Percentiles rank a stretch among this genome's conserved stretches.
phyloP scores from a whole-genome alignment of 2,329 filamentous ascomycete species.

The Diaporthe batatas region DNA sequence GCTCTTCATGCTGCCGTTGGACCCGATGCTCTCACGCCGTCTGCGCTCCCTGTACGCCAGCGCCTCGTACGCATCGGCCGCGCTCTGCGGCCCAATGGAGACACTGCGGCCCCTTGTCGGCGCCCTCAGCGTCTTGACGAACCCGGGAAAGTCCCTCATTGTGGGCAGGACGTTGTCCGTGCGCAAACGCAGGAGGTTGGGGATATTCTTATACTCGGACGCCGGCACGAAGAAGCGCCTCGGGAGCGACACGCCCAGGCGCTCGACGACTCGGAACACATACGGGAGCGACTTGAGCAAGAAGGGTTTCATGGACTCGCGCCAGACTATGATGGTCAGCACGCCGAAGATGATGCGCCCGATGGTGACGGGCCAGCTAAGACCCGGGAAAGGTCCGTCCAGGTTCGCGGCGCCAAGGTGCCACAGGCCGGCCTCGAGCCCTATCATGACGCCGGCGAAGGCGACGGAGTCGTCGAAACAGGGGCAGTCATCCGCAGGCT shows the following conservation, averaged over 20 bases:
- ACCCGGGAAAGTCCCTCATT: slow-evolving; percentile 86
- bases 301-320: slow-evolving; percentile 87
- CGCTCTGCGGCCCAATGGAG: slow-evolving; percentile 93
- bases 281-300: slow-evolving; percentile 85
- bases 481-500: slow-evolving; percentile 95
- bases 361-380: slow-evolving; percentile 75
- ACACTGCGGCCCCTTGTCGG: slow-evolving; percentile 83
- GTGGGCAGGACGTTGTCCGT: slow-evolving; percentile 90
- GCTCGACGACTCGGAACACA: slow-evolving; percentile 87
- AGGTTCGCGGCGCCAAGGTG: slow-evolving; percentile 75
- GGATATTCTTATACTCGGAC: slow-evolving; percentile 90
- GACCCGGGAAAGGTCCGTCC: slow-evolving; percentile 55
- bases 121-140: slow-evolving; percentile 85
- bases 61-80: slow-evolving; percentile 95
- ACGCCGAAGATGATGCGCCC: slow-evolving; percentile 84
- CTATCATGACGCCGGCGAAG: slow-evolving; percentile 91
- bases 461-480: slow-evolving; percentile 97
- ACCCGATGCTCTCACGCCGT: slow-evolving; percentile 67
- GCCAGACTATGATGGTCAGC: slow-evolving; percentile 87
- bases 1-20: slow-evolving; percentile 62
- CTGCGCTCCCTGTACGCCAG: slow-evolving; percentile 85
- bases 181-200: slow-evolving; percentile 74
- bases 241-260: slow-evolving; percentile 82
- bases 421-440: slow-evolving; percentile 86
- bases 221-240: slow-evolving; percentile 92